Percentiles rank a stretch among this genome's conserved stretches.
phyloP scores from a whole-genome alignment of 495 filamentous ascomycete genomes.

The Lichina pygmaea region DNA sequence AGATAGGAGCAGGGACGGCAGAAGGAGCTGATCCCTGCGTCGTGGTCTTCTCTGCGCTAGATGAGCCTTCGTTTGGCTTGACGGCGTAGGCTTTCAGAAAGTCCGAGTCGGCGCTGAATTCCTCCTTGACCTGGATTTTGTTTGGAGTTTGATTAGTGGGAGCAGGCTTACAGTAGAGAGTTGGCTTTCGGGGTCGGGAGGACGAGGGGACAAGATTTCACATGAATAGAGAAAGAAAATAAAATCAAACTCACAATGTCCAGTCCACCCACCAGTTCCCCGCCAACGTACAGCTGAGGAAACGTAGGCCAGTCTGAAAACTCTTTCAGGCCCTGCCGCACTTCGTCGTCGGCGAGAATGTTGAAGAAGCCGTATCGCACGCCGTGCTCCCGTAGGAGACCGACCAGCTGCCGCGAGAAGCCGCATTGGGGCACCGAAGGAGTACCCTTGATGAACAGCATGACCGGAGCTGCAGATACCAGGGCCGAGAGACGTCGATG shows the following conservation, averaged over 20 bases:
- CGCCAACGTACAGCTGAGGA: constrained; percentile 64
- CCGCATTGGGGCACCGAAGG: constrained; percentile 81
- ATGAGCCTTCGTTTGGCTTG: constrained; percentile 8
- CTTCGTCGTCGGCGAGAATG: constrained; percentile 90
- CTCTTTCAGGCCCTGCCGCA: constrained; percentile 81
- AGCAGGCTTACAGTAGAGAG: neutral
- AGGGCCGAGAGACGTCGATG: constrained; percentile 48
- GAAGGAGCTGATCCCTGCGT: too few species aligned
- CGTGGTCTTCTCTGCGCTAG: too few species aligned
- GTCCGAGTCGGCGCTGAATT: constrained; percentile 34
- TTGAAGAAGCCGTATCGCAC: constrained; percentile 99
- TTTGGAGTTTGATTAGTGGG: neutral
- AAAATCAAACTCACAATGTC: constrained; percentile 61
- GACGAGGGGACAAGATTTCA: too few species aligned
- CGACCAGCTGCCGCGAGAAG: constrained; percentile 74
- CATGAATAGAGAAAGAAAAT: neutral
- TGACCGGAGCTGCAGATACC: constrained; percentile 83
- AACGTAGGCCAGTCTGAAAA: constrained; percentile 95
- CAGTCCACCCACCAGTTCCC: constrained; percentile 70
- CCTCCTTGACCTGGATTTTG: constrained; percentile 25
- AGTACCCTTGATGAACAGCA: constrained; percentile 93
- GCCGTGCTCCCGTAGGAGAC: constrained; percentile 55
- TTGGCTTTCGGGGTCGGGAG: neutral
- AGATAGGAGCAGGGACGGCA: too few species aligned
- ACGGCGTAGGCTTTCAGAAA: constrained; percentile 48